Conservation (phyloP, 1,284 basidiomycete genomes). For the Malassezia slooffiae region DNA sequence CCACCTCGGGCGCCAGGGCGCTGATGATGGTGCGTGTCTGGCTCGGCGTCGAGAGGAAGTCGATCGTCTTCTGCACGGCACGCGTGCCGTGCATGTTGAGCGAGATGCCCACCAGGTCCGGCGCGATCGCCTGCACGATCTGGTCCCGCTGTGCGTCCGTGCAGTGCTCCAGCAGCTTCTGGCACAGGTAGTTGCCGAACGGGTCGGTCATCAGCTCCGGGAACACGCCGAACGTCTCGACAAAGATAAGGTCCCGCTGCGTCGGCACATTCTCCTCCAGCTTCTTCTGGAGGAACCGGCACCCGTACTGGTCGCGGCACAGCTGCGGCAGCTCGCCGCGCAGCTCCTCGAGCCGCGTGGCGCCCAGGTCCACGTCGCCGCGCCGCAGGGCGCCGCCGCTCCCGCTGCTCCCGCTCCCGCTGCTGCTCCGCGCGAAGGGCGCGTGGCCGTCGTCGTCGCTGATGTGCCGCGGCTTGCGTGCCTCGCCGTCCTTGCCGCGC, state of each 20-base stretch:
- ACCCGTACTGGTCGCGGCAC: conserved; percentile 98
- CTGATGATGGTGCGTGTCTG: conserved; percentile 97
- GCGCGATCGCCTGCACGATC: conserved; percentile 92
- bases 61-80: conserved; percentile 99
- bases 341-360: conserved; percentile 86
- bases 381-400: conserved; percentile 9
- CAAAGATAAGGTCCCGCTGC: conserved; percentile 90
- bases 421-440: not conserved
- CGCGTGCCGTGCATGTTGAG: conserved; percentile 99
- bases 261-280: conserved; percentile 77
- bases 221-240: conserved; percentile 94
- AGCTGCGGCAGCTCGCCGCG: conserved; percentile 79
- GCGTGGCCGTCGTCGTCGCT: not conserved
- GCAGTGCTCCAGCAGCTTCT: conserved; percentile 92
- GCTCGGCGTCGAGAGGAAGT: conserved; percentile 59
- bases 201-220: conserved; percentile 99
- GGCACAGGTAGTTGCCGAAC: conserved; percentile 98
- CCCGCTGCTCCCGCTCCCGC: too few relatives aligned
- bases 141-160: conserved; percentile 95
- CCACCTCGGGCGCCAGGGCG: conserved; percentile 91
- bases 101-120: conserved; percentile 93
- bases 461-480: too few relatives aligned
- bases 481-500: conserved; percentile 2
- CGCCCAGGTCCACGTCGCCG: conserved; percentile 51
- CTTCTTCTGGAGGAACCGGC: conserved; percentile 97